Evolutionary conservation across 2,329 filamentous ascomycete species (phyloP).

Genomic region (Penicillium olsonii): DNA sequence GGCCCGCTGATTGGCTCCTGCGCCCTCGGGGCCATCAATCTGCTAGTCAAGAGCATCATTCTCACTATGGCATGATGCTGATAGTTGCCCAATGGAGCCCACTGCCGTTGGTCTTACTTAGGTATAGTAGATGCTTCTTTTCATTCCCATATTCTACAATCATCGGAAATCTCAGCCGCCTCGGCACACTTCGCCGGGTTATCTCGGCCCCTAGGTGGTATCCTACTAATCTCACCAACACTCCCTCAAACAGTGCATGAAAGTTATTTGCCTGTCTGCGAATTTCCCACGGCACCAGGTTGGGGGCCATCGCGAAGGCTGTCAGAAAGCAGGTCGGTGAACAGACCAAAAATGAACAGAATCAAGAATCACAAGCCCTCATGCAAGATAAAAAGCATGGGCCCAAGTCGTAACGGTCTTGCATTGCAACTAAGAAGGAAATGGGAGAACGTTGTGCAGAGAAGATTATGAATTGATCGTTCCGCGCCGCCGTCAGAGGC

Average conservation of each 20-base stretch:
- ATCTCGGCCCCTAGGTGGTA: background rate
- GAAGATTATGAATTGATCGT: conserved; percentile 31
- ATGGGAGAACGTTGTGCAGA: conserved; percentile 30
- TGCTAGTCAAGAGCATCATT: conserved; percentile 24
- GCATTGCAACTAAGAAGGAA: conserved; percentile 39
- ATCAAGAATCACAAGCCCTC: conserved; percentile 7
- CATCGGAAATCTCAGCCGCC: conserved; percentile 5
- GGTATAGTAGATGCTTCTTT: too few species aligned
- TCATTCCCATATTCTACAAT: background rate
- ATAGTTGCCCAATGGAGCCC: too few species aligned
- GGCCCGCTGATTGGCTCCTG: conserved; percentile 35
- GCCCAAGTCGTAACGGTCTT: conserved; percentile 40
- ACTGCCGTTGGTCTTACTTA: too few species aligned
- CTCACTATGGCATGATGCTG: conserved; percentile 9
- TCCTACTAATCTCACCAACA: conserved; percentile 1
- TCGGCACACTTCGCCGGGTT: background rate
- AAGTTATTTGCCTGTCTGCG: background rate
- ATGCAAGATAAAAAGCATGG: conserved; percentile 19
- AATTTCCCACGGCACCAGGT: background rate
- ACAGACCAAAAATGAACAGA: conserved; percentile 17
- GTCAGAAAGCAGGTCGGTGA: conserved; percentile 3
- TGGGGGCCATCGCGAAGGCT: background rate
- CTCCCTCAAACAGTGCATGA: background rate
- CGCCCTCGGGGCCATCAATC: conserved; percentile 19
- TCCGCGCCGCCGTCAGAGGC: conserved; percentile 25